Evolutionary conservation across 441 rosid species (phyloP).

Genomic region (Metrosideros polymorpha): DNA sequence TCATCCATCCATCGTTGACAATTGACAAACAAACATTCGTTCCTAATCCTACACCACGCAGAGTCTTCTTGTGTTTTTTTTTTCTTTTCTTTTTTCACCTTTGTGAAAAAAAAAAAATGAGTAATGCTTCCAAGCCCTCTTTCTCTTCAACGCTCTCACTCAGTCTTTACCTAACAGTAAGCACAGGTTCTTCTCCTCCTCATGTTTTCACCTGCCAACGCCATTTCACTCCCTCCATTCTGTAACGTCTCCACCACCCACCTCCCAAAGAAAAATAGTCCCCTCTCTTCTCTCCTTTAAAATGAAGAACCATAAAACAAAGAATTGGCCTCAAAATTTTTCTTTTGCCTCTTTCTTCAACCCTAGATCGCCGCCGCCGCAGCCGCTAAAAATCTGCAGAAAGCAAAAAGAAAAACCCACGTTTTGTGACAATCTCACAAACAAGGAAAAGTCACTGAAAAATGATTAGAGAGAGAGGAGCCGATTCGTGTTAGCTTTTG

Average conservation of each 20-base stretch:
- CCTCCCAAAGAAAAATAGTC: conserved; percentile 1
- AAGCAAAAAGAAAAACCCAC: not conserved
- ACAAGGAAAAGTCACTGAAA: not conserved
- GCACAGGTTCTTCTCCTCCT: not conserved
- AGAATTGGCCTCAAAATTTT: conserved; percentile 22
- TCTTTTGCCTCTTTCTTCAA: conserved; percentile 15
- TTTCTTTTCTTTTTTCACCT: conserved; percentile 14
- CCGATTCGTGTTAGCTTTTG: not conserved
- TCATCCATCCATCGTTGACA: conserved; percentile 4
- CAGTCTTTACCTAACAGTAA: conserved; percentile 5
- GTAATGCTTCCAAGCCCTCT: not conserved
- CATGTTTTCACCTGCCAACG: conserved; percentile 15
- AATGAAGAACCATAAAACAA: conserved; percentile 10
- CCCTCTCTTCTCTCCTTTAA: not conserved
- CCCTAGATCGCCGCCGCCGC: not conserved
- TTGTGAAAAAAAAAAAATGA: conserved; percentile 4
- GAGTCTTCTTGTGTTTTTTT: not conserved
- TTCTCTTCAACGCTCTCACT: conserved; percentile 5
- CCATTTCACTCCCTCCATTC: not conserved
- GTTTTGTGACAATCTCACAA: not conserved
- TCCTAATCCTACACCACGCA: not conserved
- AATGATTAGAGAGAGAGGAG: not conserved
- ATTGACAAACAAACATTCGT: not conserved
- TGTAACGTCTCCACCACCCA: not conserved
- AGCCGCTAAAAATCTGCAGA: conserved; percentile 28